A percentile compares a stretch with the other conserved stretches of the same genome.
Conservation (phyloP, 2,329 filamentous ascomycete genomes). For the Aspergillus udagawae region DNA sequence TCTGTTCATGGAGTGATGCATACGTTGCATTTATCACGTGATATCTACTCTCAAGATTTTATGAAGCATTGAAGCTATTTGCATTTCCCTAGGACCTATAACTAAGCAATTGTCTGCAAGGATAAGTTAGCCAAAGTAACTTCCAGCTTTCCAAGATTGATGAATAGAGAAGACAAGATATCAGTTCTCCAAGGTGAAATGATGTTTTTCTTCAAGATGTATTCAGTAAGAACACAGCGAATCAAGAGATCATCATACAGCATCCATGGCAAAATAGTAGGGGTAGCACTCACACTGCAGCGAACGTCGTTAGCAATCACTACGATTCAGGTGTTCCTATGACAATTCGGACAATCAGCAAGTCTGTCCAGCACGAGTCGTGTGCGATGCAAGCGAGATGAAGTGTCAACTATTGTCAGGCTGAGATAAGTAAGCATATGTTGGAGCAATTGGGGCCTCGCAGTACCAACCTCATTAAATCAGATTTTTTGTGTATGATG, state of each 20-base stretch:
- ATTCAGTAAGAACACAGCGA: conserved; percentile 64
- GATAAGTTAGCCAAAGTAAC: conserved; percentile 6
- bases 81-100: background rate
- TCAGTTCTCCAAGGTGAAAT: conserved; percentile 66
- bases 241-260: conserved; percentile 56
- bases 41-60: conserved; percentile 1
- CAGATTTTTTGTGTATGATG: conserved; percentile 64
- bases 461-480: conserved; percentile 61
- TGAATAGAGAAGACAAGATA: conserved; percentile 11
- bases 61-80: background rate
- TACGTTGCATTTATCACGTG: background rate
- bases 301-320: background rate
- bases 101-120: background rate
- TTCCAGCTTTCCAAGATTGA: conserved; percentile 1
- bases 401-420: conserved; percentile 41
- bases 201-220: conserved; percentile 53
- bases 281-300: conserved; percentile 21
- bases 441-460: background rate
- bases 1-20: conserved; percentile 28
- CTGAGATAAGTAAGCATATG: conserved; percentile 34
- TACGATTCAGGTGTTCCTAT: conserved; percentile 11
- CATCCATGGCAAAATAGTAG: conserved; percentile 1
- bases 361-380: conserved; percentile 17
- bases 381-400: conserved; percentile 19
- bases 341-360: conserved; percentile 25